phyloP scores from a whole-genome alignment of 1,139 yeast genomes.

The Taphrina flavorubra region DNA sequence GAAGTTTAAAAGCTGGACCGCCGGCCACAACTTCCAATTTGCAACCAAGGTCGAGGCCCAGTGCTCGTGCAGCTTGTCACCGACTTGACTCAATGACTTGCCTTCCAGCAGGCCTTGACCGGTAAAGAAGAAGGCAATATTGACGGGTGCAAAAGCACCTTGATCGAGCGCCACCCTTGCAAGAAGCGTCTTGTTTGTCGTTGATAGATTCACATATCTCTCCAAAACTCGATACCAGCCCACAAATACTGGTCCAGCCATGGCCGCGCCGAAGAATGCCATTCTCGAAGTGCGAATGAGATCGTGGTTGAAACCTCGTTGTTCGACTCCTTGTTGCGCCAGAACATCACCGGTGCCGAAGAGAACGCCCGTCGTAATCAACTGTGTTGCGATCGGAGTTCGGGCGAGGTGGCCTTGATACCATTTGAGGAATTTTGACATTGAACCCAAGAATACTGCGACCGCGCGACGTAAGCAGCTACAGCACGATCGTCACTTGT shows the following conservation, averaged over 20 bases:
- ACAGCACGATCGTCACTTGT: too few species aligned
- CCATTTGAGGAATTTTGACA: conserved; percentile 44
- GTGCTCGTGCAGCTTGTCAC: conserved; percentile 44
- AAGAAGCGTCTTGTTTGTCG: conserved; percentile 24
- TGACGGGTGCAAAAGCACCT: conserved; percentile 70
- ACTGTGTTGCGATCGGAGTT: conserved; percentile 50
- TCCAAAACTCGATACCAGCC: conserved; percentile 43
- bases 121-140: conserved; percentile 72
- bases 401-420: conserved; percentile 44
- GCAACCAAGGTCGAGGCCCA: conserved; percentile 45
- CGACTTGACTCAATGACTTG: conserved; percentile 51
- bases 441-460: not conserved
- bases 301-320: conserved; percentile 44
- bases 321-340: conserved; percentile 64
- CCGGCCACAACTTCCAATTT: conserved; percentile 90
- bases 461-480: too few species aligned
- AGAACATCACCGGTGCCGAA: conserved; percentile 77
- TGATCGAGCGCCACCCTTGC: conserved; percentile 60
- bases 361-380: conserved; percentile 51
- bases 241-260: conserved; percentile 74
- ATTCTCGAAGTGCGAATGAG: conserved; percentile 66
- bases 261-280: conserved; percentile 70
- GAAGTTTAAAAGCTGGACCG: conserved; percentile 75
- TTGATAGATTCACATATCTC: conserved; percentile 26
- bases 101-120: conserved; percentile 72